These are phyloP conservation scores for Entoloma clypeatum DNA, from an alignment of 1,284 basidiomycete genomes.

Conservation along the genomic window DNA sequence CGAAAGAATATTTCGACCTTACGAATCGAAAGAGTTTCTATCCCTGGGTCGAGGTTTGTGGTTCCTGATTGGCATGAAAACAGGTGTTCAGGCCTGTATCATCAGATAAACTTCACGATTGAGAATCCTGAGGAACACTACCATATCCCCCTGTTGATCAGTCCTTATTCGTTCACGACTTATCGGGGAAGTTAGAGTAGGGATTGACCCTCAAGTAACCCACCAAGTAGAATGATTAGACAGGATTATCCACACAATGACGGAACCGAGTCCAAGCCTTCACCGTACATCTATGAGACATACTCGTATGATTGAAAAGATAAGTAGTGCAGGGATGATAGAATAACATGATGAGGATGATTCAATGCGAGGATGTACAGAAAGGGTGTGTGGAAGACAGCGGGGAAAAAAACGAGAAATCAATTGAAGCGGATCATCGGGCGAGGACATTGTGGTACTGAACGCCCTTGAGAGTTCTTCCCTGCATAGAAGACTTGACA, in stretches of 20 bases:
- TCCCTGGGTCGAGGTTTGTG: slow-evolving; percentile 78
- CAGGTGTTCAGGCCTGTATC: neutral
- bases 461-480: slow-evolving; percentile 70
- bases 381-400: slow-evolving; percentile 15
- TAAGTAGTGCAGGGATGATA: slow-evolving; percentile 26
- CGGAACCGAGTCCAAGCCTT: slow-evolving; percentile 13
- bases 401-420: slow-evolving; percentile 10
- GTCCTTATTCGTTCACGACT: slow-evolving; percentile 90
- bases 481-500: slow-evolving; percentile 82
- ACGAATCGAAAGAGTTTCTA: slow-evolving; percentile 73
- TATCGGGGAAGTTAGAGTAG: slow-evolving; percentile 76
- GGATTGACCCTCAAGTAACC: slow-evolving; percentile 9
- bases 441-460: slow-evolving; percentile 73
- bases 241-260: slow-evolving; percentile 26
- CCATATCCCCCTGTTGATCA: slow-evolving; percentile 88
- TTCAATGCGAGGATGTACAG: slow-evolving; percentile 16
- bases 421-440: slow-evolving; percentile 29
- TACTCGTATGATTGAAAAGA: slow-evolving; percentile 17
- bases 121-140: slow-evolving; percentile 75
- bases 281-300: slow-evolving; percentile 25
- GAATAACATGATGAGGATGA: slow-evolving; percentile 23
- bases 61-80: slow-evolving; percentile 1
- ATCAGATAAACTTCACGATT: slow-evolving; percentile 74
- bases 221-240: slow-evolving; percentile 20
- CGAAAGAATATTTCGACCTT: slow-evolving; percentile 75